phyloP scores from a whole-genome alignment of 345 rosid genomes.

The Melaleuca alternifolia region DNA sequence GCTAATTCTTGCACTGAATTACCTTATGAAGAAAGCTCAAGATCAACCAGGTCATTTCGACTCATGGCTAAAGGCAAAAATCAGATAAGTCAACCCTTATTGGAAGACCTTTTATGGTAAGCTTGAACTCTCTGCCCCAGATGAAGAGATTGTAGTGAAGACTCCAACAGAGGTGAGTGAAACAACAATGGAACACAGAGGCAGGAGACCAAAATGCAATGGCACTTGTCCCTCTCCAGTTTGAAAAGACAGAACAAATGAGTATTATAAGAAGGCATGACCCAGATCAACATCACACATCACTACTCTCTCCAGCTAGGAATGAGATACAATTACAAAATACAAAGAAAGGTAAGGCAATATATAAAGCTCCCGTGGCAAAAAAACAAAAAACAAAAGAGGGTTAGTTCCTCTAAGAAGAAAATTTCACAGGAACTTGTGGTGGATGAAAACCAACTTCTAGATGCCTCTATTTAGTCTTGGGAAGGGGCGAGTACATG shows the following conservation, averaged over 20 bases:
- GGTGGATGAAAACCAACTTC: neutral
- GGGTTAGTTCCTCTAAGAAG: neutral
- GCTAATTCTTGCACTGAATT: fast-evolving
- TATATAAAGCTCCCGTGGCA: neutral
- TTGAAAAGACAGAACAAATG: too few species aligned
- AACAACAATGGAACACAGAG: too few species aligned
- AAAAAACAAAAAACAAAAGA: neutral
- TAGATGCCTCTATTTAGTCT: neutral
- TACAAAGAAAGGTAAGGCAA: neutral
- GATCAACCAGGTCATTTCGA: neutral
- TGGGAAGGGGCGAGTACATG: neutral
- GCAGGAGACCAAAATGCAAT: too few species aligned
- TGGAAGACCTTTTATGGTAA: neutral
- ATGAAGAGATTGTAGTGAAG: neutral
- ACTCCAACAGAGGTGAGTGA: too few species aligned
- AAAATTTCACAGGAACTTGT: neutral
- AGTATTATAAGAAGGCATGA: neutral
- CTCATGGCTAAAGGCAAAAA: neutral
- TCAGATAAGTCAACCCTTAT: neutral
- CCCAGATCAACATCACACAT: neutral
- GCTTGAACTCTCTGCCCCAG: fast-evolving
- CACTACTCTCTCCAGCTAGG: neutral
- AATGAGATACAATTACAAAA: neutral
- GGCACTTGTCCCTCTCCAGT: too few species aligned
- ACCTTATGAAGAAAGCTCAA: neutral